A percentile compares a stretch with the other conserved stretches of the same genome.
Evolutionary conservation across 192 early-diverging fungal species (phyloP).

Genomic region (Oehlia diaphana): DNA sequence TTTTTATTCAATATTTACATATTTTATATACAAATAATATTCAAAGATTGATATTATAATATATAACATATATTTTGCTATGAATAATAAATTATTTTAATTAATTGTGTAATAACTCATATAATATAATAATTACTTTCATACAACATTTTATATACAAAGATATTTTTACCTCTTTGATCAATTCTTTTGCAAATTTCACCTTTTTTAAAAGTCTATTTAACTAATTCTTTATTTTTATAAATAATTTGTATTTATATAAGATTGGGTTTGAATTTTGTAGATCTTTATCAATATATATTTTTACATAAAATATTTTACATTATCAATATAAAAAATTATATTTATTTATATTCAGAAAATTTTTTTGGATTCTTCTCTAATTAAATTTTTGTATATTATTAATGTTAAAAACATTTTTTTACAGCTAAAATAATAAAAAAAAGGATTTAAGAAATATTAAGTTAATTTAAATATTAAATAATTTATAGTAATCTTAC

Average conservation of each 20-base stretch:
- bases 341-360: conserved; percentile 15
- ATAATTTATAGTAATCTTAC: background rate
- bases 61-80: background rate
- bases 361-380: conserved; percentile 6
- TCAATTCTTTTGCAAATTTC: conserved; percentile 12
- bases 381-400: conserved; percentile 3
- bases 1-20: conserved; percentile 18
- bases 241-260: conserved; percentile 4
- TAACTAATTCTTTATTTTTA: conserved; percentile 5
- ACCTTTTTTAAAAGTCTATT: conserved; percentile 5
- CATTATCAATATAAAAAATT: conserved; percentile 17
- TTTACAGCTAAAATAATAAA: background rate
- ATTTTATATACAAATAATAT: conserved; percentile 21
- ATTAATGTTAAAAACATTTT: background rate
- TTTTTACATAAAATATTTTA: conserved; percentile 17
- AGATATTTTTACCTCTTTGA: conserved; percentile 6
- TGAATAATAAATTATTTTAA: background rate
- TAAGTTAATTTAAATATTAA: background rate
- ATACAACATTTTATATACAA: background rate
- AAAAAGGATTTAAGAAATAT: background rate
- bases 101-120: background rate
- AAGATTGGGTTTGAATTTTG: conserved; percentile 7
- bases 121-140: background rate
- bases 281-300: background rate
- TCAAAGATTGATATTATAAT: background rate